Base-by-base conservation (phyloP, 208 protist species). In the Acanthamoeba triangularis region DNA sequence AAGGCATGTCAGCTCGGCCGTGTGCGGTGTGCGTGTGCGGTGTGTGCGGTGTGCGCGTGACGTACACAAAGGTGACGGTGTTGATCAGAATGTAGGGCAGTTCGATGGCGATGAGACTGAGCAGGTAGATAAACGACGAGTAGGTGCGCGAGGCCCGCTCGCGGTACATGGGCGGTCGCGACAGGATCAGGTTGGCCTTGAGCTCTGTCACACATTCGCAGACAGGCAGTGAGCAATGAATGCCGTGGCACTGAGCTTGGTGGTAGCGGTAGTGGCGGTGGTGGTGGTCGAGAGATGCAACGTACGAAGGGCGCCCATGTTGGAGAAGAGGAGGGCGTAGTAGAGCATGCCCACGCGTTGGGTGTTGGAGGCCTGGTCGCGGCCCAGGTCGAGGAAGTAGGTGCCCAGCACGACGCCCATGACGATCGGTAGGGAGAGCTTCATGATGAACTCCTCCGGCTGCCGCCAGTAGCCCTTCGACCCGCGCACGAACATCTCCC, bases 281-380 rank as follows among this genome's bases (percentile, higher is more conserved):
- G 52, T 2, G 41, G 16, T 6, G 16, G 44, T 5, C 4, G 20
- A 13, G 52, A 7, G 82, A 6, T 14, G 25, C 13, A 0, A 11
- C 61, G 47, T 90, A 90, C 82, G 82, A n/a, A 90, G 11, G 82
- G 30, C 82, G 30, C 8, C 23, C 33, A 90, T 25, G 52, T 90
- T 67, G 82, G 49, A 47, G 30, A 90, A 37, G 52, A 90, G 82
- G 4, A 90, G 8, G 7, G 56, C 10, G 82, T 37, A 90, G 56
- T 67, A 90, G 52, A 90, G 44, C 16, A 90, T 20, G 49, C 30
- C 82, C 10, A 30, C 28, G 23, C 47, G 47, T 13, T 90, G 30
- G 28, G 30, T 65, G 52, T 10, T 28, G n/a, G 16, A 11, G 6
- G 23, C 23, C 33, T 69, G 47, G 11, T 25, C 16, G 30, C 11